Evolutionary conservation across 2,329 filamentous ascomycete species (phyloP).

Genomic region (Thielaviopsis ethacetica): DNA sequence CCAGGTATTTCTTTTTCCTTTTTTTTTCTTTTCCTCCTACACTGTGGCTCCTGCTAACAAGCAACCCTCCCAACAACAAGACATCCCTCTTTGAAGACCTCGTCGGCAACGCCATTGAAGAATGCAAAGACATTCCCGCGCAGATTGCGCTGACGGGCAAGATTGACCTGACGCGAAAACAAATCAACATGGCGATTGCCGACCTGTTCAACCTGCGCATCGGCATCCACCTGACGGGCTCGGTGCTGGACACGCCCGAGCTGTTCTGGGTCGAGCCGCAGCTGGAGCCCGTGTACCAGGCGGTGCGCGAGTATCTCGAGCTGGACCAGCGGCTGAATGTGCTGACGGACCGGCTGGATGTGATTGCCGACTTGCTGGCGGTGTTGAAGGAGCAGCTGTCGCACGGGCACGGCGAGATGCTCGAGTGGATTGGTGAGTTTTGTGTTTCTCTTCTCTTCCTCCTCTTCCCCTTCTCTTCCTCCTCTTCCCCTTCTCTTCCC

Average conservation of each 20-base stretch:
- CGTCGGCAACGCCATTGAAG: slow-evolving; percentile 82
- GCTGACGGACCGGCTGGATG: slow-evolving; percentile 67
- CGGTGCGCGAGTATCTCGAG: slow-evolving; percentile 86
- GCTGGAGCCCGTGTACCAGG: slow-evolving; percentile 89
- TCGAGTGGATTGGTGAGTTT: slow-evolving; percentile 72
- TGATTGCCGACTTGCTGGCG: slow-evolving; percentile 83
- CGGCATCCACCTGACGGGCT: slow-evolving; percentile 94
- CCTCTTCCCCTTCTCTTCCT: neutral
- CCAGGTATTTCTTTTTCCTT: slow-evolving; percentile 39
- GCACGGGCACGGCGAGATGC: slow-evolving; percentile 76
- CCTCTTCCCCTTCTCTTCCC: neutral
- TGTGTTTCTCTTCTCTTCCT: neutral
- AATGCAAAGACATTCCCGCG: slow-evolving; percentile 80
- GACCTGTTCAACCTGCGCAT: slow-evolving; percentile 95
- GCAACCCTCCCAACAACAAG: slow-evolving; percentile 23
- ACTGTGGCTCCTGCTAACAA: slow-evolving; percentile 12
- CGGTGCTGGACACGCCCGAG: slow-evolving; percentile 89
- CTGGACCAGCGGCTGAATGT: slow-evolving; percentile 92
- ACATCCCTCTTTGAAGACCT: slow-evolving; percentile 94
- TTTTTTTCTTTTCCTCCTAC: neutral
- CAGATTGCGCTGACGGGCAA: slow-evolving; percentile 88
- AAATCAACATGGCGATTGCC: slow-evolving; percentile 99
- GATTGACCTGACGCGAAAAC: slow-evolving; percentile 68
- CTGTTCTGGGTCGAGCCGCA: slow-evolving; percentile 98
- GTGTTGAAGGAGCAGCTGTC: slow-evolving; percentile 92